A percentile compares a stretch with the other conserved stretches of the same genome.
These are phyloP conservation scores for Ceratobasidium sp. DNA, from an alignment of 1,284 basidiomycete genomes.

Conservation along the genomic window DNA sequence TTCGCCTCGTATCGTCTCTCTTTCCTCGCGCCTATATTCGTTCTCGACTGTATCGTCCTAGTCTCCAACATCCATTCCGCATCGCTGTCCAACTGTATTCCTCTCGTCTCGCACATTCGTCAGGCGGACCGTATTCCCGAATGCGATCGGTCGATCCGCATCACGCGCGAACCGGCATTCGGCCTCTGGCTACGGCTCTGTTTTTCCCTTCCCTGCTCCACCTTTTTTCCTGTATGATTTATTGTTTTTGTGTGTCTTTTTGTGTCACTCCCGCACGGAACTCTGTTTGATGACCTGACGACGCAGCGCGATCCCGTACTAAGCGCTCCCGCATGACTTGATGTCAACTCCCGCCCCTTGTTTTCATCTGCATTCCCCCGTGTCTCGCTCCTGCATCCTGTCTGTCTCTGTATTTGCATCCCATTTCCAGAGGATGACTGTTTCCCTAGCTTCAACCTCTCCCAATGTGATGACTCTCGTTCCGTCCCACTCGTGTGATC, in stretches of 20 bases:
- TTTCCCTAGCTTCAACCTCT: constrained; percentile 28
- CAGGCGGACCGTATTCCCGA: constrained; percentile 16
- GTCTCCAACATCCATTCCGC: constrained; percentile 24
- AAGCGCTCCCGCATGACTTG: constrained; percentile 28
- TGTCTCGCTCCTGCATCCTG: constrained; percentile 12
- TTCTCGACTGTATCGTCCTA: constrained; percentile 21
- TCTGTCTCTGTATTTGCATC: constrained; percentile 16
- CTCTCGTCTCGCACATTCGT: constrained; percentile 1
- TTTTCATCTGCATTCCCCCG: background rate
- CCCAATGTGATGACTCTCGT: constrained; percentile 28
- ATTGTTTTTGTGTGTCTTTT: constrained; percentile 16
- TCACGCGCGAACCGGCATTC: constrained; percentile 28
- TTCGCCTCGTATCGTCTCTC: background rate
- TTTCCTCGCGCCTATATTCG: background rate
- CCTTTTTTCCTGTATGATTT: constrained; percentile 9
- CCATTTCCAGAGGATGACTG: constrained; percentile 35
- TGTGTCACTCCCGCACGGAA: constrained; percentile 32
- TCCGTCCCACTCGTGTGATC: background rate
- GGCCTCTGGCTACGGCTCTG: constrained; percentile 8
- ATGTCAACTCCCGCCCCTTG: constrained; percentile 23
- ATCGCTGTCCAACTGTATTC: constrained; percentile 15
- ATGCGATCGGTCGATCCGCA: constrained; percentile 27
- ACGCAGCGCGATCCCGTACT: constrained; percentile 27
- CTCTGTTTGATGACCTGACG: constrained; percentile 35
- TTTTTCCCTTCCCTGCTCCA: constrained; percentile 1